Base-by-base conservation (phyloP, 164 flowering plant species). In the Brasenia schreberi region DNA sequence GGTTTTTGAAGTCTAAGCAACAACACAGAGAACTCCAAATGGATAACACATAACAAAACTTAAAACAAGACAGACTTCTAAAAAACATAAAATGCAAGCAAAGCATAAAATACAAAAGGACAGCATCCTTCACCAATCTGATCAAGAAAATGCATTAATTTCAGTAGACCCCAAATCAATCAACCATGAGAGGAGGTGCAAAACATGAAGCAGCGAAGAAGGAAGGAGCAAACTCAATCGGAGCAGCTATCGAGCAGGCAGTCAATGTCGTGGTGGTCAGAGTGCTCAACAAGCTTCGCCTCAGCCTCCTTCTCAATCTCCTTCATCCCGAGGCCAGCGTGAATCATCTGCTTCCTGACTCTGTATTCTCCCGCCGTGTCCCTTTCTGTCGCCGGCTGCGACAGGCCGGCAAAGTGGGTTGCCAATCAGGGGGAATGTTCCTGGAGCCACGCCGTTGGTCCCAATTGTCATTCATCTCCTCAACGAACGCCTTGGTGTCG, bases 261-360 rank as follows among this genome's bases (percentile, higher is more conserved):
- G 42, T 95, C 97, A 39, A 95, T 85, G 69, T 88, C 92, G 75
- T 89, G 85, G 53, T 65, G 77, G n/a, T 79, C 85, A 5, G 59
- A 42, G 0, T 75, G 68, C 75, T 70, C 84, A 56, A 82, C 89
- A 76, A 90, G 72, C 69, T 81, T 88, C 19, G 84, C 88, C 71
- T 95, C 99, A 78, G 88, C 88, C 66, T 72, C 74, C 77, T 92
- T 92, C 84, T 92, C 92, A 67, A 92, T 92, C 85, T 92, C 99
- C 75, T 88, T 88, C 81, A 80, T 76, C 99, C 99, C 92, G 70
- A 95, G 71, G 42, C 83, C 90, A 61, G 95, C 91, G 74, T 95
- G 96, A 64, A 92, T 73, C 65, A 86, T 86, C 85, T 95, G 99
- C 74, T 95, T 95, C 87, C 82, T 86, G 83, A 90, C 65, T 74